Base-by-base conservation (phyloP, 1,284 basidiomycete species). In the Veloboletus limbatus region DNA sequence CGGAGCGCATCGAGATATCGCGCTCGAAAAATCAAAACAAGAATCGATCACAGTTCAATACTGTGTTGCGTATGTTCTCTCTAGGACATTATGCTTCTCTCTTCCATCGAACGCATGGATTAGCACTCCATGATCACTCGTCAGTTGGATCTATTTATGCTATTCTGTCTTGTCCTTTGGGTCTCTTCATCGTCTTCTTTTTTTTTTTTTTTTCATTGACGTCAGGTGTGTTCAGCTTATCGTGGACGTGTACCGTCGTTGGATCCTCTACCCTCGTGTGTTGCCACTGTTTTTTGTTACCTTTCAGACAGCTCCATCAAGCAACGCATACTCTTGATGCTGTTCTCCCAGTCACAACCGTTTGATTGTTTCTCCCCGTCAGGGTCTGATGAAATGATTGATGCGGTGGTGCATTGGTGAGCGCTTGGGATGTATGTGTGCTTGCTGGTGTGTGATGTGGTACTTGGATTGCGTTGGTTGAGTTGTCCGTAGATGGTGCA, bases 361-460 rank as follows among this genome's bases (percentile, higher is more conserved):
- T 38, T 37, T 30, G 9, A 48, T 49, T 39, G 63, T 67, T 64
- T 64, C 62, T 64, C 62, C 62, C 64, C 64, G 27, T 33, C 9
- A 51, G 65, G 65, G 62, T 63, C 11, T 52, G 62, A 64, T 52
- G 62, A 64, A 67, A 66, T 67, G 49, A 46, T 25, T 47, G 42
- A 50, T 35, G 39, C 27, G 52, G 50, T 39, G 17, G 33, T 63
- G 57, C 13, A 35, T 33, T 65, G 65, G 65, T 64, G 62, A 64
- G 62, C 62, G 62, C 62, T 64, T 42, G 51, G 27, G 49, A 47
- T 37, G 48, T 35, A 27, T 40, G 50, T 6, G 28, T 41, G 27
- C 25, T 37, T 1, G 6, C 13, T 47, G 47, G 11, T 39, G 6
- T 49, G 52, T 22, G 30, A 26, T 16, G 18, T 17, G 52, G 26